These are phyloP conservation scores for Acanthochlamys bracteata DNA, from an alignment of 106 monocot genomes.

Conservation along the genomic window DNA sequence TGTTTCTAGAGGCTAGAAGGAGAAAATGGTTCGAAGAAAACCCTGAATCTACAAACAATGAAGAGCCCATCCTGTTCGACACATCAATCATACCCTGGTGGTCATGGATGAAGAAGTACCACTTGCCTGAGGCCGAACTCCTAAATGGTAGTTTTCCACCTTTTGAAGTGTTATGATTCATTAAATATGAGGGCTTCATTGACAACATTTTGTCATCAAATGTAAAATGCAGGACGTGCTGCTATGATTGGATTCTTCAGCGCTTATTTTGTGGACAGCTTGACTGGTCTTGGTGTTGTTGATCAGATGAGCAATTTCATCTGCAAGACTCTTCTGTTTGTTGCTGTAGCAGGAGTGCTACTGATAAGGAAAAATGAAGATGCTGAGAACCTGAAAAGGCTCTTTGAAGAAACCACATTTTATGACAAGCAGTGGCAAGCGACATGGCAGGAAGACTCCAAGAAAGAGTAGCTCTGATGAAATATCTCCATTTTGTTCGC, in stretches of 20 bases:
- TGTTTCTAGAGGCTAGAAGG: conserved; percentile 58
- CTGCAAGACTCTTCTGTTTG: conserved; percentile 70
- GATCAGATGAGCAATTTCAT: conserved; percentile 87
- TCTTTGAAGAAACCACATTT: conserved; percentile 70
- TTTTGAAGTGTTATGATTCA: neutral
- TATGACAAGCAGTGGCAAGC: conserved; percentile 94
- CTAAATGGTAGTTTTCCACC: conserved; percentile 54
- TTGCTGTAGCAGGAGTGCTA: conserved; percentile 51
- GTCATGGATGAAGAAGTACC: conserved; percentile 77
- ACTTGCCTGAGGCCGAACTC: conserved; percentile 73
- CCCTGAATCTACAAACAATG: conserved; percentile 59
- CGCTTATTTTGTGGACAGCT: conserved; percentile 77
- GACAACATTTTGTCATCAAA: neutral
- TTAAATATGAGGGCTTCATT: neutral
- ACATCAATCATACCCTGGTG: conserved; percentile 82
- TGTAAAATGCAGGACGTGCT: conserved; percentile 51
- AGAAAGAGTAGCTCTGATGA: conserved; percentile 9
- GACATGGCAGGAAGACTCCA: conserved; percentile 66
- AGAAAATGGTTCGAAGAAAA: conserved; percentile 85
- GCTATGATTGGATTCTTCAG: conserved; percentile 89
- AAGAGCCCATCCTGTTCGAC: conserved; percentile 55
- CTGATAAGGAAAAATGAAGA: conserved; percentile 70
- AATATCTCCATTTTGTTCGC: neutral
- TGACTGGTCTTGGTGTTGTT: conserved; percentile 67
- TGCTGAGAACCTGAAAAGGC: conserved; percentile 59